Conservation (phyloP, 352 stramenopile species). For the Elongisporangium undulatum region DNA sequence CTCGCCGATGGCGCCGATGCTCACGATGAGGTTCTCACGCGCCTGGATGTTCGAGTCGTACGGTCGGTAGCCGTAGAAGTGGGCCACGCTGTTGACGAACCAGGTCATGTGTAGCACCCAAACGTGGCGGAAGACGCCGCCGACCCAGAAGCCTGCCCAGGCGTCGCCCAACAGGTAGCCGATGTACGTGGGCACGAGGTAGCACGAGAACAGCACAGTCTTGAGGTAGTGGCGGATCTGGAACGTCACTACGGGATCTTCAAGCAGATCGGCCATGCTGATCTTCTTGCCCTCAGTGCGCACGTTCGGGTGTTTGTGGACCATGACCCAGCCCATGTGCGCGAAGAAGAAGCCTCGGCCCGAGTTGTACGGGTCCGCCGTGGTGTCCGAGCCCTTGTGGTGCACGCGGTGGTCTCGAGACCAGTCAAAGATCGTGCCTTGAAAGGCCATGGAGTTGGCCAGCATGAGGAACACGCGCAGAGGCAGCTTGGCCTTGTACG, state of each 20-base stretch:
- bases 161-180: slow-evolving; percentile 87
- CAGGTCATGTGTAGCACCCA: slow-evolving; percentile 96
- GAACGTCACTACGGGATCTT: slow-evolving; percentile 93
- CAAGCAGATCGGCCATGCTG: slow-evolving; percentile 94
- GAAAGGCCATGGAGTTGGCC: slow-evolving; percentile 95
- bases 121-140: slow-evolving; percentile 92
- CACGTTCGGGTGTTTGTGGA: slow-evolving; percentile 94
- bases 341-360: slow-evolving; percentile 96
- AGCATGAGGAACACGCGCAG: slow-evolving; percentile 95
- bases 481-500: slow-evolving; percentile 91
- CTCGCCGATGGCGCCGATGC: slow-evolving; percentile 94
- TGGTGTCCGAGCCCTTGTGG: slow-evolving; percentile 97
- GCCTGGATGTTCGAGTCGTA: slow-evolving; percentile 93
- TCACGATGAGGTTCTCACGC: slow-evolving; percentile 96
- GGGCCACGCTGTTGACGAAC: slow-evolving; percentile 96
- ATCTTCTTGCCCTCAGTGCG: slow-evolving; percentile 86
- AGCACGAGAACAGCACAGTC: slow-evolving; percentile 94
- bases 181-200: slow-evolving; percentile 91
- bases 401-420: slow-evolving; percentile 96
- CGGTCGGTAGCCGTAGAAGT: slow-evolving; percentile 97
- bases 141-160: slow-evolving; percentile 94
- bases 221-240: slow-evolving; percentile 93
- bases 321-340: slow-evolving; percentile 97
- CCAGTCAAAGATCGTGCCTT: slow-evolving; percentile 98
- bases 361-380: slow-evolving; percentile 91